Evolutionary conservation across 192 early-diverging fungal genomes (phyloP), one percentile per base, ranked within the genome.

Genomic region (Pilaira anomala): DNA sequence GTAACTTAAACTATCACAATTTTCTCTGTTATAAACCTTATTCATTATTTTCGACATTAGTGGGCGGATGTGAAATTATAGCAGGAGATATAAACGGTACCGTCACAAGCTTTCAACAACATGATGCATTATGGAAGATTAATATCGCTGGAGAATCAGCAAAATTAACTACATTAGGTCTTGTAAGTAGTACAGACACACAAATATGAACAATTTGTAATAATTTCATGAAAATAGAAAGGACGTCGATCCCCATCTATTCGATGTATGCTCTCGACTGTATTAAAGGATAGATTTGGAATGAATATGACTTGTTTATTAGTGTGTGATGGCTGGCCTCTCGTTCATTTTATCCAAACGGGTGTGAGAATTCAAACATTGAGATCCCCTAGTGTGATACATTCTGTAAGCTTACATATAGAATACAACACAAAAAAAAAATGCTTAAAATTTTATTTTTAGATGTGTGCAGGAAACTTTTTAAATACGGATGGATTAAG

Each of bases 381-480:
- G 11, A 29, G 36, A 12, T 46, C 60, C 28, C 67, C 75, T 3
- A 48, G 48, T 25, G 26, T 59, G 7, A 57, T 73, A 21, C 56
- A 68, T 40, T 67, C 75, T 16, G 74, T 76, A 65, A 55, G 57
- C 18, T 7, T 3, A 4, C 30, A 54, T 33, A 5, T 29, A 54
- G 26, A 9, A 44, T 49, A 3, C 6, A 24, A 2, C 56, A 46
- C 7, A 42, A n/a, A 8, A 64, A 52, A 14, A 13, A 6, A 3
- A 5, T 48, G 11, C 62, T 13, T n/a, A n/a, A 39, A 40, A 8
- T 26, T 12, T 18, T 7, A 3, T 21, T 12, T 45, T 7, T 44
- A 76, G 74, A 57, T 76, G 42, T 76, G 74, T 19, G 26, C 74
- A 26, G 74, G 74, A 0, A 29, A 64, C n/a, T 76, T 76, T 46